These are phyloP conservation scores for Iberis pinnata DNA, from an alignment of 345 rosid genomes.

Conservation along the genomic window DNA sequence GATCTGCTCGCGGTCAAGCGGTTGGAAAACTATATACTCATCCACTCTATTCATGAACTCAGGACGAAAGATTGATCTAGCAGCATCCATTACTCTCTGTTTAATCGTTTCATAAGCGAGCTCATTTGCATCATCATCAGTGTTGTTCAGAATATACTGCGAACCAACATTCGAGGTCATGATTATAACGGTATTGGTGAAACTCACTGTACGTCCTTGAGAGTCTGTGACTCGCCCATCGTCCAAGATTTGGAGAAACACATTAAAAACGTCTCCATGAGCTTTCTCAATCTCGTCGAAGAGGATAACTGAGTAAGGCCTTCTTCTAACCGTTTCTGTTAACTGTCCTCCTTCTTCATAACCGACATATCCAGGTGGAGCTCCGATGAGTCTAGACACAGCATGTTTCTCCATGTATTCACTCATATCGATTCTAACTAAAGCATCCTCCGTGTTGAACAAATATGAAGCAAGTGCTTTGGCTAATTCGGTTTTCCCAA, in stretches of 20 bases:
- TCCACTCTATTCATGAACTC: constrained; percentile 98
- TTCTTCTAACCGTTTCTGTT: constrained; percentile 82
- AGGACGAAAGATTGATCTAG: constrained; percentile 91
- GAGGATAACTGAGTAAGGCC: constrained; percentile 93
- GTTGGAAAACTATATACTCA: constrained; percentile 98
- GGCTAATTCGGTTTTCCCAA: constrained; percentile 95
- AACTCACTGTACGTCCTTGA: constrained; percentile 90
- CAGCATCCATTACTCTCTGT: constrained; percentile 85
- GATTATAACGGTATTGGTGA: constrained; percentile 82
- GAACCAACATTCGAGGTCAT: constrained; percentile 98
- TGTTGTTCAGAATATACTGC: constrained; percentile 67
- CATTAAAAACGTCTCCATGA: constrained; percentile 84
- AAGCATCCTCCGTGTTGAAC: constrained; percentile 95
- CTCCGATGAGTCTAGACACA: constrained; percentile 92
- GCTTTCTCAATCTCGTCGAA: constrained; percentile 99
- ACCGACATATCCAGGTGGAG: constrained; percentile 98
- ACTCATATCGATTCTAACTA: constrained; percentile 95
- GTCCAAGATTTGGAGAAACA: constrained; percentile 92
- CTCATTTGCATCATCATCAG: constrained; percentile 65
- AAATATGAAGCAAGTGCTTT: constrained; percentile 87
- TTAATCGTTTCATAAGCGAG: constrained; percentile 68
- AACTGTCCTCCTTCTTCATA: constrained; percentile 98
- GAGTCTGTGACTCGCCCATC: constrained; percentile 98
- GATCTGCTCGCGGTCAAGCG: constrained; percentile 76
- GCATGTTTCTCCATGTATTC: constrained; percentile 99